phyloP scores from a whole-genome alignment of 2,329 filamentous ascomycete genomes.

The Sclerotinia sclerotiorum region DNA sequence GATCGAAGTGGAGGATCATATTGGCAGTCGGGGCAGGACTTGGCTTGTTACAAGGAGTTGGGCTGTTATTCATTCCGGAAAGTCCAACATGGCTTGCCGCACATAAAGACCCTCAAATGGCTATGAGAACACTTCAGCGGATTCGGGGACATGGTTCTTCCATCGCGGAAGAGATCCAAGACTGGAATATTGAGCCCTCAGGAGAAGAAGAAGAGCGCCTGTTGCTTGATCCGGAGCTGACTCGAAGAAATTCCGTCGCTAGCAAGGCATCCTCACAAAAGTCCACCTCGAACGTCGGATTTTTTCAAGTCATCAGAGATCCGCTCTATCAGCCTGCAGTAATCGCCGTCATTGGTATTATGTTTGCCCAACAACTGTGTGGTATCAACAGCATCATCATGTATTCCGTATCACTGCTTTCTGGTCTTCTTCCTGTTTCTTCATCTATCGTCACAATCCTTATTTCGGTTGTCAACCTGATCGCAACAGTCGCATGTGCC shows the following conservation, averaged over 20 bases:
- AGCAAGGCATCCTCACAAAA: slow-evolving; percentile 36
- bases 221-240: slow-evolving; percentile 31
- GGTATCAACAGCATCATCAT: slow-evolving; percentile 98
- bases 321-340: slow-evolving; percentile 70
- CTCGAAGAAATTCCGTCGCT: slow-evolving; percentile 32
- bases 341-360: slow-evolving; percentile 82
- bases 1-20: slow-evolving; percentile 78
- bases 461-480: slow-evolving; percentile 82
- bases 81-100: slow-evolving; percentile 84
- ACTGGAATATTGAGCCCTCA: slow-evolving; percentile 51
- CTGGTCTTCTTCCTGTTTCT: slow-evolving; percentile 75
- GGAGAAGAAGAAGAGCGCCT: slow-evolving; percentile 37
- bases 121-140: slow-evolving; percentile 67
- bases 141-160: slow-evolving; percentile 70
- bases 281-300: slow-evolving; percentile 51
- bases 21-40: slow-evolving; percentile 71
- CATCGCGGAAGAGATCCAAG: slow-evolving; percentile 70
- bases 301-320: slow-evolving; percentile 65
- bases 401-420: slow-evolving; percentile 92
- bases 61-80: slow-evolving; percentile 77
- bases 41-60: slow-evolving; percentile 64
- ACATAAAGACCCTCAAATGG: slow-evolving; percentile 58
- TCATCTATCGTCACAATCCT: slow-evolving; percentile 82
- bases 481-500: slow-evolving; percentile 77
- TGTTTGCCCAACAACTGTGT: slow-evolving; percentile 89